Base-by-base conservation (phyloP, 768 basidiomycete species). In the Kwoniella pini region DNA sequence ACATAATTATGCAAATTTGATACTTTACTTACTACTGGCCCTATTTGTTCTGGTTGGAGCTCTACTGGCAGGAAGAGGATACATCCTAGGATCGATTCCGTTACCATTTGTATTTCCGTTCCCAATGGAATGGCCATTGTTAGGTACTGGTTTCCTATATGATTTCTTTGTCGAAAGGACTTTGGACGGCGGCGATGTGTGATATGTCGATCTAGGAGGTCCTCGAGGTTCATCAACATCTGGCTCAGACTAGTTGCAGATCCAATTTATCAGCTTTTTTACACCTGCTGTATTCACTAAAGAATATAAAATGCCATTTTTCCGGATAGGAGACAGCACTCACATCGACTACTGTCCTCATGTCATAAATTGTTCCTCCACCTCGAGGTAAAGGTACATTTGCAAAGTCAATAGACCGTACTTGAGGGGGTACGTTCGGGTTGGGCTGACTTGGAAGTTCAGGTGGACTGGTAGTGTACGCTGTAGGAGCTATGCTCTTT, bases 1-100 rank as follows among this genome's bases (percentile, higher is more conserved):
- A n/a, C n/a, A n/a, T n/a, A n/a, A n/a, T n/a, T n/a, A n/a, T n/a
- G n/a, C n/a, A n/a, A n/a, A n/a, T n/a, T n/a, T n/a, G n/a, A n/a
- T n/a, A n/a, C n/a, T n/a, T n/a, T n/a, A 42, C 40, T 42, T n/a
- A 52, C 28, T 43, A 33, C 54, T 44, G 17, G 48, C 48, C 31
- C 48, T 13, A 33, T 33, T 33, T 10, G 17, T 19, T 21, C 48
- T 50, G n/a, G 67, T 71, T 1, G 67, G 62, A 1, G 68, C 65
- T 54, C 65, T 19, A 48, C 64, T 67, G 36, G 68, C 26, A 17
- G 71, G 71, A 1, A 72, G 28, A 12, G 71, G 71, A 17, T 40
- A 42, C 10, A 45, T 52, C 27, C 51, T 55, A n/a, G 64, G 64
- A 26, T 65, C 64, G 10, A 48, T 17, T 36, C 33, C 56, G 40